These are phyloP conservation scores for Penicillium digitatum DNA, from an alignment of 2,329 filamentous ascomycete species.

Conservation along the genomic window DNA sequence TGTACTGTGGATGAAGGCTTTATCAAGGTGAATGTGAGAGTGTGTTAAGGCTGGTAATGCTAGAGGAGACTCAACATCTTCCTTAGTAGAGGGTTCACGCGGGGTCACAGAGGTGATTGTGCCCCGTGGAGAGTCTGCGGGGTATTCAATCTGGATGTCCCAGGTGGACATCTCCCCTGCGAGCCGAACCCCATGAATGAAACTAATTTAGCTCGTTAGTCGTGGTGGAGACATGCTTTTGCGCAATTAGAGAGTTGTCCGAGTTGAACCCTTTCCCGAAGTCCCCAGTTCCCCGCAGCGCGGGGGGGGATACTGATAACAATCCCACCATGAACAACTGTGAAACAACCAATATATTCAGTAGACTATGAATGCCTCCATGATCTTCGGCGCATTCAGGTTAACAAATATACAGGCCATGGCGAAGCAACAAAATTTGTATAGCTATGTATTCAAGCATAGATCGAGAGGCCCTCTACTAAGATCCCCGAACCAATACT, in stretches of 20 bases:
- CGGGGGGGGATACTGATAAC: neutral
- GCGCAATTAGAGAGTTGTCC: neutral
- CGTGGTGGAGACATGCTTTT: constrained; percentile 7
- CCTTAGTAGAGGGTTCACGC: constrained; percentile 9
- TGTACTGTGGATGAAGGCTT: constrained; percentile 40
- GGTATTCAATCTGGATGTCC: constrained; percentile 30
- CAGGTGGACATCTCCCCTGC: constrained; percentile 28
- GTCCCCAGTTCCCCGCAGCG: neutral
- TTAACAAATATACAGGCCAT: neutral
- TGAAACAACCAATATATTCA: neutral
- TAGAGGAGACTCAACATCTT: constrained; percentile 20
- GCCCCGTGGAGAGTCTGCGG: constrained; percentile 11
- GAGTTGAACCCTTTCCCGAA: neutral
- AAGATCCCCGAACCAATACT: neutral
- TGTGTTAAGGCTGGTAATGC: constrained; percentile 61
- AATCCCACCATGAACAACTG: neutral
- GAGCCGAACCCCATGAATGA: constrained; percentile 30
- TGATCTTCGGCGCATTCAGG: neutral
- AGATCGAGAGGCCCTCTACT: neutral
- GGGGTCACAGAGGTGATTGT: constrained; percentile 29
- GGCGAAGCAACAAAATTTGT: neutral
- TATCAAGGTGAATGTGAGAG: constrained; percentile 68
- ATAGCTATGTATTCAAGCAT: neutral
- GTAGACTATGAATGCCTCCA: neutral
- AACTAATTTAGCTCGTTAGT: constrained; percentile 12